These are phyloP conservation scores for Kwoniella europaea DNA, from an alignment of 768 basidiomycete species.

Conservation along the genomic window DNA sequence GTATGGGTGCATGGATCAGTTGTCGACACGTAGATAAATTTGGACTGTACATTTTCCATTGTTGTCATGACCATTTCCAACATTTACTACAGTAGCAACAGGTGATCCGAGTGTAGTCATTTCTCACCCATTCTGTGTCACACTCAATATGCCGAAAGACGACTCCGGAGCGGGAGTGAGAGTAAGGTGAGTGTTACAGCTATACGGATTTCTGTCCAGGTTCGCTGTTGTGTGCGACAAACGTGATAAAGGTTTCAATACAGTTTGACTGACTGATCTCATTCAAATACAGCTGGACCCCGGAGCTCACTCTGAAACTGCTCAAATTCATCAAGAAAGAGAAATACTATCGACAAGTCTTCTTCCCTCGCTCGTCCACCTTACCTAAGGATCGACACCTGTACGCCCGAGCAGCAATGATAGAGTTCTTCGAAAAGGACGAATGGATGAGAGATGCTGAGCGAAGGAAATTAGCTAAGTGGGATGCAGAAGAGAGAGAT, in stretches of 20 bases:
- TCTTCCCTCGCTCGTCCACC: not conserved
- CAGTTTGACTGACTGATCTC: not conserved
- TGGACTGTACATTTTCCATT: no score
- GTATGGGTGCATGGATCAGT: no score
- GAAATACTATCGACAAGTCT: not conserved
- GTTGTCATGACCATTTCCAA: no score
- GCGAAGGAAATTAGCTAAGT: not conserved
- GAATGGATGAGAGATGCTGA: slow-evolving; percentile 8
- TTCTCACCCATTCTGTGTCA: no score
- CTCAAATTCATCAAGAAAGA: not conserved
- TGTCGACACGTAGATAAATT: no score
- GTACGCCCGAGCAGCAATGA: slow-evolving; percentile 1
- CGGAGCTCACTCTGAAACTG: not conserved
- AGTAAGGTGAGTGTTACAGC: not conserved
- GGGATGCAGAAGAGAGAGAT: not conserved
- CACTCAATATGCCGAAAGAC: not conserved
- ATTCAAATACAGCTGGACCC: not conserved
- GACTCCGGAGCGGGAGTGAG: not conserved
- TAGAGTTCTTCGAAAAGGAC: not conserved
- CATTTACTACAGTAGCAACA: no score
- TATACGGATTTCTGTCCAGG: not conserved
- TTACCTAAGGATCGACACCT: slow-evolving; percentile 2
- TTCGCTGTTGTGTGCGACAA: not conserved
- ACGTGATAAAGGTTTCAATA: not conserved
- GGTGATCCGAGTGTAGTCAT: no score